phyloP scores from a whole-genome alignment of 2,329 filamentous ascomycete species.

The Penicillium sp. region DNA sequence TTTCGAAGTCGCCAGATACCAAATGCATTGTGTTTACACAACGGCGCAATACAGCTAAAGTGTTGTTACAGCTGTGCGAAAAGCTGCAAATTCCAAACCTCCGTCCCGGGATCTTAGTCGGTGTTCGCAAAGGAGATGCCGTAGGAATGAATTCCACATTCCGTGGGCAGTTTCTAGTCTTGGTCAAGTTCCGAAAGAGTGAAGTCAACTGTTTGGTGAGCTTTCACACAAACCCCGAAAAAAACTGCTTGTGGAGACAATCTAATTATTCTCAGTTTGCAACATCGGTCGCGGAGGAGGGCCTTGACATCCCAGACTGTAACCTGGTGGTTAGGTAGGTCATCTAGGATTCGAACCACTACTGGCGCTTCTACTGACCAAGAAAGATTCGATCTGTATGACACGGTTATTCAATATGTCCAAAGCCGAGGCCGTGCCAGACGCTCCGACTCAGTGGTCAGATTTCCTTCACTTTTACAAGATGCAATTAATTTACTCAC shows the following conservation, averaged over 20 bases:
- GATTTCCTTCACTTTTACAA: not conserved
- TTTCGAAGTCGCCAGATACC: constrained; percentile 56
- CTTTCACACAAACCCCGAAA: too few relatives aligned
- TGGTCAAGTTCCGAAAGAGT: constrained; percentile 62
- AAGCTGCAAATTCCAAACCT: constrained; percentile 60
- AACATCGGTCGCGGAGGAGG: constrained; percentile 66
- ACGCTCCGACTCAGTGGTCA: constrained; percentile 65
- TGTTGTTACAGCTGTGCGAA: constrained; percentile 68
- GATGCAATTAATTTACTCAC: constrained; percentile 6
- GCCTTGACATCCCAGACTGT: constrained; percentile 65
- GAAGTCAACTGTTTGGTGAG: constrained; percentile 18
- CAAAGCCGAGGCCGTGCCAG: constrained; percentile 88
- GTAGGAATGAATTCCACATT: constrained; percentile 66
- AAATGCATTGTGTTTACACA: constrained; percentile 89
- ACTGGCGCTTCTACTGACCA: constrained; percentile 10
- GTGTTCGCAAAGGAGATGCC: constrained; percentile 52
- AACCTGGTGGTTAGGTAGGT: constrained; percentile 58
- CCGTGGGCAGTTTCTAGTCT: constrained; percentile 69
- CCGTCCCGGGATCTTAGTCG: constrained; percentile 64
- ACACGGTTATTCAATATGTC: constrained; percentile 89
- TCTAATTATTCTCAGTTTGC: constrained; percentile 47
- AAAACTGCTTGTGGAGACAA: not conserved
- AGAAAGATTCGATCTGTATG: constrained; percentile 78
- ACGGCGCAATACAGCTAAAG: constrained; percentile 70
- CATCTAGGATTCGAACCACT: not conserved